A percentile compares a stretch with the other conserved stretches of the same genome.
These are phyloP conservation scores for Colletotrichum coccodes DNA, from an alignment of 2,329 filamentous ascomycete genomes.

Conservation along the genomic window DNA sequence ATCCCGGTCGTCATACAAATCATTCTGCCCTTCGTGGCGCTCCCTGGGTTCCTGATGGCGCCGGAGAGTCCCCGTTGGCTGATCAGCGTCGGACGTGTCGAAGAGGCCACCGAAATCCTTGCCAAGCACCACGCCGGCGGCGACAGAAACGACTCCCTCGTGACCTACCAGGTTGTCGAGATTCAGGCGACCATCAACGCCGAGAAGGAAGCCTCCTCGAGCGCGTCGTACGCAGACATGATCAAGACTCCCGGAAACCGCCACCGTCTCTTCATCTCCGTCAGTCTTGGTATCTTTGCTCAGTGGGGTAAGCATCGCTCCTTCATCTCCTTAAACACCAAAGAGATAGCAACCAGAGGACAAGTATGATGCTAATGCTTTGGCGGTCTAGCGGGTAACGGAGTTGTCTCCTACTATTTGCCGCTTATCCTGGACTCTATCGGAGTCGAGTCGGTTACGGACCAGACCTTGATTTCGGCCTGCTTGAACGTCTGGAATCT, in stretches of 20 bases:
- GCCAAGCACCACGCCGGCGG: conserved; percentile 53
- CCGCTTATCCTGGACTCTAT: conserved; percentile 36
- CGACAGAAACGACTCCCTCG: conserved; percentile 50
- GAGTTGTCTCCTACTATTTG: conserved; percentile 42
- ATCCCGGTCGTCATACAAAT: conserved; percentile 52
- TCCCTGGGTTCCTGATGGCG: conserved; percentile 40
- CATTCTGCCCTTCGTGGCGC: conserved; percentile 49
- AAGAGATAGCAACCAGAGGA: neutral
- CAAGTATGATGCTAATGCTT: neutral
- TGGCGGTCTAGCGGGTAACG: conserved; percentile 30
- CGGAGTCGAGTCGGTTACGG: conserved; percentile 44
- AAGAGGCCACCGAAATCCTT: conserved; percentile 48
- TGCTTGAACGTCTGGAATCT: conserved; percentile 32
- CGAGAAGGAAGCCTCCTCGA: conserved; percentile 31
- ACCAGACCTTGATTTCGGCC: conserved; percentile 48
- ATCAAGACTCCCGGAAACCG: conserved; percentile 40
- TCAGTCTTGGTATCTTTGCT: conserved; percentile 41
- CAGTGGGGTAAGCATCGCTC: conserved; percentile 42
- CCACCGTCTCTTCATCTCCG: conserved; percentile 41
- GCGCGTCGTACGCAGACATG: conserved; percentile 27
- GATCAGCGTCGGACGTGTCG: conserved; percentile 38
- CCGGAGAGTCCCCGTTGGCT: conserved; percentile 44
- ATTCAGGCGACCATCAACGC: conserved; percentile 36
- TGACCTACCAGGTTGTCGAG: conserved; percentile 40
- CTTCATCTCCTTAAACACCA: neutral